These are phyloP conservation scores for Cenchrus americanus DNA, from an alignment of 176 grass and related monocot genomes.

Conservation along the genomic window DNA sequence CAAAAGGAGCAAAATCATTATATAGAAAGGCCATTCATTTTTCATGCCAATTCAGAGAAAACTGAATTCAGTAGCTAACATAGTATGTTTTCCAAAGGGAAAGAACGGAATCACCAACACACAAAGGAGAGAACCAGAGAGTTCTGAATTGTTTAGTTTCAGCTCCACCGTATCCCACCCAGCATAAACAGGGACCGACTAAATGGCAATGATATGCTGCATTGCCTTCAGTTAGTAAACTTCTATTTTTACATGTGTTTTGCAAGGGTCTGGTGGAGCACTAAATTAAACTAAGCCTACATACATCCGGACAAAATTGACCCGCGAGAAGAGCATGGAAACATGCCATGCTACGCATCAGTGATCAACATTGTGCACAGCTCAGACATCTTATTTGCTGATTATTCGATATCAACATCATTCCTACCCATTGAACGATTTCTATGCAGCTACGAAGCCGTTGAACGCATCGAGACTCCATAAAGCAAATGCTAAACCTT, in stretches of 20 bases:
- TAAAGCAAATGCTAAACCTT: constrained; percentile 44
- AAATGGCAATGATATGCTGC: background rate
- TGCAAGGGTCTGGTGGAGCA: background rate
- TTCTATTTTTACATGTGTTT: constrained; percentile 4
- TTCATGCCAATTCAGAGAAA: background rate
- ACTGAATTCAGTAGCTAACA: background rate
- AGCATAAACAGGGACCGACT: background rate
- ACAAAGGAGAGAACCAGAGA: background rate
- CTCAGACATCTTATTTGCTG: constrained; percentile 35
- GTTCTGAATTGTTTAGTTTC: background rate
- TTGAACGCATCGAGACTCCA: background rate
- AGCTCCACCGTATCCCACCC: background rate
- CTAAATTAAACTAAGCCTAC: background rate
- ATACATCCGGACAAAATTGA: constrained; percentile 28
- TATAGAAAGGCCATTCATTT: background rate
- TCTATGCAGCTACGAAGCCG: background rate
- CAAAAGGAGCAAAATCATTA: constrained; percentile 10
- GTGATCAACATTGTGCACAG: background rate
- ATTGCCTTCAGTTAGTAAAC: background rate
- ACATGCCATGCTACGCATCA: constrained; percentile 6
- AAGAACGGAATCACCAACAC: too few species aligned
- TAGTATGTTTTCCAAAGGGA: background rate
- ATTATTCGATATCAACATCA: constrained; percentile 31
- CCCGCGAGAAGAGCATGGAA: constrained; percentile 14
- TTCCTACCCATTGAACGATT: constrained; percentile 9